Percentiles rank a stretch among this genome's conserved stretches.
Evolutionary conservation across 164 flowering plant species (phyloP).

Genomic region (Liquidambar formosana): DNA sequence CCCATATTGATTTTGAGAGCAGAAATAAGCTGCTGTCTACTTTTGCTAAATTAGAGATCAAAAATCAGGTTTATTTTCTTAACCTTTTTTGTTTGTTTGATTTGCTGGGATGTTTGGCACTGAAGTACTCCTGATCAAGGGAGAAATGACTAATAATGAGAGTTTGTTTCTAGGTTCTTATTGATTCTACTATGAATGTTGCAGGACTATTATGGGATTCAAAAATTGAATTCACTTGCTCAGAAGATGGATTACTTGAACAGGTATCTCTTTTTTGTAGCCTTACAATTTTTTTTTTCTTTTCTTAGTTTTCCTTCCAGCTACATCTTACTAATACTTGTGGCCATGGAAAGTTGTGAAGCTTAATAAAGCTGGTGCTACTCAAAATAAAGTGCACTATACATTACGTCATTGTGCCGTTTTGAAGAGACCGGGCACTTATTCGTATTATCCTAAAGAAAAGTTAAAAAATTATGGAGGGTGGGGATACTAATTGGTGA

Average conservation of each 20-base stretch:
- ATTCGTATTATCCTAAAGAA: too few species aligned
- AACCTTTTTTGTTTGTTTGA: too few species aligned
- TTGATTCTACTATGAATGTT: neutral
- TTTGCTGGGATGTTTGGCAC: too few species aligned
- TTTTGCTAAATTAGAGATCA: conserved; percentile 51
- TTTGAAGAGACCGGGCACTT: too few species aligned
- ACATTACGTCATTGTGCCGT: too few species aligned
- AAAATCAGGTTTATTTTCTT: conserved; percentile 17
- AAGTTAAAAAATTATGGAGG: too few species aligned
- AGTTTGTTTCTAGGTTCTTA: neutral
- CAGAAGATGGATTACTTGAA: conserved; percentile 32
- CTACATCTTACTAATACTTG: neutral
- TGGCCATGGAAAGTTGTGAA: neutral
- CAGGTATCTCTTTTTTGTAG: conserved; percentile 24
- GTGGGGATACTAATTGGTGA: too few species aligned
- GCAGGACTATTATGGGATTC: conserved; percentile 35
- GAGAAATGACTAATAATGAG: too few species aligned
- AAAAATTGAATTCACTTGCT: conserved; percentile 30
- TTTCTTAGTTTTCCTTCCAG: neutral
- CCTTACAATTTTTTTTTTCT: neutral
- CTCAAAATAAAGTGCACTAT: too few species aligned
- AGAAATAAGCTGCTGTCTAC: conserved; percentile 49
- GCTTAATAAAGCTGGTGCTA: too few species aligned
- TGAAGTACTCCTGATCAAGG: too few species aligned
- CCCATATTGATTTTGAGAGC: conserved; percentile 52